Evolutionary conservation across 1,284 basidiomycete genomes (phyloP).

Genomic region (Phlebopus sp.): DNA sequence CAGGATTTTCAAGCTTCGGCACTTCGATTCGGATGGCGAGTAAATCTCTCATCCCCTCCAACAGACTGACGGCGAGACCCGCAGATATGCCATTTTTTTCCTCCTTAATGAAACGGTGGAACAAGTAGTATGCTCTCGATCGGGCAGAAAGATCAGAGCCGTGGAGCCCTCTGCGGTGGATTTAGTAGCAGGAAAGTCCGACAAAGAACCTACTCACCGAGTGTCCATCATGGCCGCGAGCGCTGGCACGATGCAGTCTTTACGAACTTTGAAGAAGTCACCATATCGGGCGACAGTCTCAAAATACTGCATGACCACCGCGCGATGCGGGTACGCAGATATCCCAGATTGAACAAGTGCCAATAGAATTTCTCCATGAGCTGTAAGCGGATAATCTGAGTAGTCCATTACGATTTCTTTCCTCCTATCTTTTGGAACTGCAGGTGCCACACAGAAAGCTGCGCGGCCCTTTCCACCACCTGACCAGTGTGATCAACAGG

Average conservation of each 20-base stretch:
- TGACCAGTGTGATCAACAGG: conserved; percentile 24
- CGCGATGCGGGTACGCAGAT: conserved; percentile 80
- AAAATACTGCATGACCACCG: conserved; percentile 92
- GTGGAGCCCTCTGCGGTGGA: conserved; percentile 77
- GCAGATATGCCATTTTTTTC: conserved; percentile 75
- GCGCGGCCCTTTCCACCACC: conserved; percentile 72
- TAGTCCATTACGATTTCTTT: conserved; percentile 65
- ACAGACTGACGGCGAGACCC: conserved; percentile 68
- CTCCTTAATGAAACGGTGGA: conserved; percentile 91
- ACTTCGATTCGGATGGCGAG: conserved; percentile 64
- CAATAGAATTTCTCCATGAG: conserved; percentile 88
- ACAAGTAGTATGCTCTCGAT: conserved; percentile 88
- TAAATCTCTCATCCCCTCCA: conserved; percentile 74
- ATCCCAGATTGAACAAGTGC: conserved; percentile 84
- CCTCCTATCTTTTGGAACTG: conserved; percentile 61
- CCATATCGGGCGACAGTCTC: conserved; percentile 91
- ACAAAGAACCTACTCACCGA: conserved; percentile 50
- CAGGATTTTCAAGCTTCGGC: conserved; percentile 64
- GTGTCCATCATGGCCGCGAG: conserved; percentile 87
- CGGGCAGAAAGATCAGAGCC: conserved; percentile 72
- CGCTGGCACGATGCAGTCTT: conserved; percentile 81
- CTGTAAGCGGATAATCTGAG: conserved; percentile 82
- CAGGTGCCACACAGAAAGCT: conserved; percentile 71
- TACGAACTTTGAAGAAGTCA: conserved; percentile 94
- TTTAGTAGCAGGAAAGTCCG: conserved; percentile 2